Conservation (phyloP, 257 asterid species). For the Przewalskia tangutica region DNA sequence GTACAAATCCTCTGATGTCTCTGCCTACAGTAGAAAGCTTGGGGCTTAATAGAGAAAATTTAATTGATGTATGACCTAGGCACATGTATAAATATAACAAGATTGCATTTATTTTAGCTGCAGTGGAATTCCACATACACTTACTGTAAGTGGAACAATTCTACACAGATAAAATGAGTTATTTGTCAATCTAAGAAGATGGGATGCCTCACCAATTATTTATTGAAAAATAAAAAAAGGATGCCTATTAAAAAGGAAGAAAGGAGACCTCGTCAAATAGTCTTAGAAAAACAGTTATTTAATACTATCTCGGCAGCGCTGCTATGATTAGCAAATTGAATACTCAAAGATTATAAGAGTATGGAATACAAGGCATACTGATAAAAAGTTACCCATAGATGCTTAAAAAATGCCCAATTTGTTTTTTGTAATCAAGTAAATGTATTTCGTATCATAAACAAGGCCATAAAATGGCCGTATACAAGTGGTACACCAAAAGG, state of each 20-base stretch:
- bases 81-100: not conserved
- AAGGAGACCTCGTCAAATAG: not conserved
- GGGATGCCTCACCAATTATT: not conserved
- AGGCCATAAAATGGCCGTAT: too few species aligned
- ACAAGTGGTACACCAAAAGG: too few species aligned
- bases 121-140: not conserved
- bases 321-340: not conserved
- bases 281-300: not conserved
- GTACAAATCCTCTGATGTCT: conserved; percentile 75
- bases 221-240: not conserved
- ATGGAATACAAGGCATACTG: not conserved
- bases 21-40: conserved; percentile 39
- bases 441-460: too few species aligned
- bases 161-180: not conserved
- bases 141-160: not conserved
- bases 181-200: not conserved
- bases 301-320: not conserved
- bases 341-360: not conserved
- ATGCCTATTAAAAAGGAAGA: not conserved
- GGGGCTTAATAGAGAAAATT: not conserved
- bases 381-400: not conserved
- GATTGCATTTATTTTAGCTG: not conserved
- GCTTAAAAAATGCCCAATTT: not conserved
- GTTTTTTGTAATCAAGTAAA: too few species aligned
- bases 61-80: not conserved